A percentile compares a stretch with the other conserved stretches of the same genome.
Evolutionary conservation across 2,329 filamentous ascomycete genomes (phyloP).

Genomic region (Clarireedia paspali): DNA sequence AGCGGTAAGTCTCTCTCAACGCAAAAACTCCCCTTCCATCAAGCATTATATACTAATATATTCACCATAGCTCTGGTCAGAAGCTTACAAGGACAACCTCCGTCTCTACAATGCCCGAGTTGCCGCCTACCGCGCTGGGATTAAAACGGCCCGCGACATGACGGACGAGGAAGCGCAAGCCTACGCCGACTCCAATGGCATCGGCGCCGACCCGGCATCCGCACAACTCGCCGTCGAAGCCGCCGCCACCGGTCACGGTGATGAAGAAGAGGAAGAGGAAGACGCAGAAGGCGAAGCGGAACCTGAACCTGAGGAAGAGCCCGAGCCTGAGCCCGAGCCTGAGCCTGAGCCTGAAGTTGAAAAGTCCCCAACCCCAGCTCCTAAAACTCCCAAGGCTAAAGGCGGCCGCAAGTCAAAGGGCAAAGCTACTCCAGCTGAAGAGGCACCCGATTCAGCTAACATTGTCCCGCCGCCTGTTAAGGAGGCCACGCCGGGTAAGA

Average conservation of each 20-base stretch:
- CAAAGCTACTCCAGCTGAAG: conserved; percentile 27
- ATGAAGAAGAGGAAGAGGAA: conserved; percentile 25
- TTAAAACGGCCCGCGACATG: conserved; percentile 52
- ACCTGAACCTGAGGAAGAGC: conserved; percentile 17
- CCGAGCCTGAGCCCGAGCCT: too few species aligned
- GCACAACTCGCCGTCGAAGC: conserved; percentile 45
- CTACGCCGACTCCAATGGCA: conserved; percentile 52
- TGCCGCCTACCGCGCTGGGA: conserved; percentile 56
- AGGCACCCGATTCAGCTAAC: conserved; percentile 15
- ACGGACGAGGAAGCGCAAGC: conserved; percentile 49
- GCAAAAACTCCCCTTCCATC: background rate
- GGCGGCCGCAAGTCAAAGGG: conserved; percentile 31
- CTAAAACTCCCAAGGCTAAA: conserved; percentile 50
- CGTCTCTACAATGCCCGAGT: conserved; percentile 58
- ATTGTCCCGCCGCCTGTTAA: conserved; percentile 17
- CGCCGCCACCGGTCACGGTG: conserved; percentile 17
- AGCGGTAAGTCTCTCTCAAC: conserved; percentile 33
- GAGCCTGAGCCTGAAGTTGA: conserved; percentile 31
- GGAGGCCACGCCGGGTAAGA: conserved; percentile 44
- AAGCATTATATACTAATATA: background rate
- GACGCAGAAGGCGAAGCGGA: conserved; percentile 38
- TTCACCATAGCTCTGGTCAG: conserved; percentile 44
- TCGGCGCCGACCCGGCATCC: conserved; percentile 40
- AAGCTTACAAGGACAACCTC: conserved; percentile 60
- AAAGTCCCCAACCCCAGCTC: conserved; percentile 36